Percentiles rank a stretch among this genome's conserved stretches.
Conservation (phyloP, 164 flowering plant species). For the Umbellularia californica region DNA sequence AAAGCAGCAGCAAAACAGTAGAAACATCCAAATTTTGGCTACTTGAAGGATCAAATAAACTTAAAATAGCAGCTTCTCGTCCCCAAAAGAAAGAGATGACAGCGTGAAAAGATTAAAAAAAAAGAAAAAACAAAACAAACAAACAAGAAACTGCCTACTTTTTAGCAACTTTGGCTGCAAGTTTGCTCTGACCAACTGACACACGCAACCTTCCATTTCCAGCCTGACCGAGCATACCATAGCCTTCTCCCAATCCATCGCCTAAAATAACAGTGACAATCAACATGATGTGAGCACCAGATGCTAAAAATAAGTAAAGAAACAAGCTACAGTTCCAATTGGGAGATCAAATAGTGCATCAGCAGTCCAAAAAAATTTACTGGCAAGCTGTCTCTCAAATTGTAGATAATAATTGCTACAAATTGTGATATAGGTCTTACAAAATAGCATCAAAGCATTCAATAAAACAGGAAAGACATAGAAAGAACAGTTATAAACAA, state of each 20-base stretch:
- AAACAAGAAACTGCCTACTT: slow-evolving; percentile 51
- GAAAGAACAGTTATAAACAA: background rate
- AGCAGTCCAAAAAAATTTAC: too few relatives aligned
- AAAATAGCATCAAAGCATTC: background rate
- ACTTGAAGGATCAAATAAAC: background rate
- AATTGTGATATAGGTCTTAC: too few relatives aligned
- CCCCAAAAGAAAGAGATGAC: background rate
- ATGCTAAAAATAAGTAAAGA: background rate
- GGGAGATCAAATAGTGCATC: too few relatives aligned
- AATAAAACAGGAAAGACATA: background rate
- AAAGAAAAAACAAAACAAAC: background rate
- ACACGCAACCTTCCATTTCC: slow-evolving; percentile 95
- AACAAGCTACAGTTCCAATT: background rate
- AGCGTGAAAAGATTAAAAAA: background rate
- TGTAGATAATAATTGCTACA: too few relatives aligned
- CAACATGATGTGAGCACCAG: slow-evolving; percentile 1
- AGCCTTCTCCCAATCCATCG: slow-evolving; percentile 98
- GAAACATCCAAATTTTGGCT: too few relatives aligned
- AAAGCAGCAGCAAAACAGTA: too few relatives aligned
- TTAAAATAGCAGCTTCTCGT: background rate
- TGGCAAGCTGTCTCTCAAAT: too few relatives aligned
- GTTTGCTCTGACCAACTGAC: slow-evolving; percentile 83
- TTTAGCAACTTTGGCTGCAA: slow-evolving; percentile 94
- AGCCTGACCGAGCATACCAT: slow-evolving; percentile 99
- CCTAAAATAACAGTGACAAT: slow-evolving; percentile 31